Evolutionary conservation across 2,329 filamentous ascomycete genomes (phyloP).

Genomic region (Epichloe hybrida): DNA sequence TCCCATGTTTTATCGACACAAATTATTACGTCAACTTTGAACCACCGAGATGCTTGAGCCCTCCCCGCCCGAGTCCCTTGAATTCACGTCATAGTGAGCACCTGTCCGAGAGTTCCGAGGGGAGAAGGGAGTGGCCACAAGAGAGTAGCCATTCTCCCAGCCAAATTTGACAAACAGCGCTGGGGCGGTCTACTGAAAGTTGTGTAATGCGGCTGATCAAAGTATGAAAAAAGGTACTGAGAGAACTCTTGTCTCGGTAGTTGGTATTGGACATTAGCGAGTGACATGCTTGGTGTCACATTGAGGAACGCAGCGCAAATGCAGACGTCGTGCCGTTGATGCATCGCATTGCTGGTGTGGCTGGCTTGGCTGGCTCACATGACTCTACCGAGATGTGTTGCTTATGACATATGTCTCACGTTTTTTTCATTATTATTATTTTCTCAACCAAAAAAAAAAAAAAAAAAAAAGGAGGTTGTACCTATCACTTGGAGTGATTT

Average conservation of each 20-base stretch:
- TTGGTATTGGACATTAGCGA: neutral
- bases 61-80: neutral
- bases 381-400: neutral
- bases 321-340: neutral
- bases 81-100: neutral
- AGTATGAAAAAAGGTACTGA: neutral
- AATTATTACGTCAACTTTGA: too few relatives aligned
- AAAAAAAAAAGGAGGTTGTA: neutral
- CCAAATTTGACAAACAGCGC: too few relatives aligned
- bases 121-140: neutral
- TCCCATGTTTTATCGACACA: neutral
- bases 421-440: neutral
- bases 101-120: neutral
- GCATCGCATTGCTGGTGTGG: neutral
- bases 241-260: neutral
- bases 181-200: too few relatives aligned
- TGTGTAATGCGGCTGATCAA: too few relatives aligned
- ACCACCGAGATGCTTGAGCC: neutral
- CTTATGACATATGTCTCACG: neutral
- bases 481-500: neutral
- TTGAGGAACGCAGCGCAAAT: neutral
- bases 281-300: neutral
- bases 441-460: neutral
- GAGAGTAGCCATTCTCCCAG: too few relatives aligned
- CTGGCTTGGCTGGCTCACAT: conserved; percentile 2